These are phyloP conservation scores for Silene uniflora DNA, from an alignment of 148 eudicot genomes.

Conservation along the genomic window DNA sequence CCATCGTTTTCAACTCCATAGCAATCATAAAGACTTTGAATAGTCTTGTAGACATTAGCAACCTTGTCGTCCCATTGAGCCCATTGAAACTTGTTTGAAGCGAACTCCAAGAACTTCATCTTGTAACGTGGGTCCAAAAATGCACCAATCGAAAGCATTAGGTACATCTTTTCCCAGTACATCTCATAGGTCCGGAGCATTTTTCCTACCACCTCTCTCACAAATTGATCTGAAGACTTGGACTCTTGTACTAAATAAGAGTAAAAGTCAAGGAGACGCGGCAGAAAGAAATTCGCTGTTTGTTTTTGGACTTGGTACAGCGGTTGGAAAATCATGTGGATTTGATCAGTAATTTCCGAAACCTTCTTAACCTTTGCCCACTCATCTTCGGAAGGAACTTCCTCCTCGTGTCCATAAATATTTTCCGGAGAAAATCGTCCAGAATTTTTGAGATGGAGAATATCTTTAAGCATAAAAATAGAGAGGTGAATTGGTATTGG, in stretches of 20 bases:
- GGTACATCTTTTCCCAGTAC: conserved; percentile 25
- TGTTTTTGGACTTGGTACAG: conserved; percentile 21
- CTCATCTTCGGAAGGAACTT: conserved; percentile 28
- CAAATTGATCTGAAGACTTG: conserved; percentile 17
- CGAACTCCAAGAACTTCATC: conserved; percentile 24
- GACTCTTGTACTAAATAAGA: conserved; percentile 13
- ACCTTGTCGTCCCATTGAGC: not conserved
- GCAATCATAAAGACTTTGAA: conserved; percentile 23
- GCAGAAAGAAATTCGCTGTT: conserved; percentile 24
- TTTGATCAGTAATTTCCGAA: conserved; percentile 18
- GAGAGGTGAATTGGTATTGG: conserved; percentile 22
- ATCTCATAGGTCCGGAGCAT: conserved; percentile 21
- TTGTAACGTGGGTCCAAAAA: conserved; percentile 34
- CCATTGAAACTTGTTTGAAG: not conserved
- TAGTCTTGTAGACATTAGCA: not conserved
- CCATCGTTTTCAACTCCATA: conserved; percentile 13
- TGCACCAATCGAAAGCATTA: conserved; percentile 20
- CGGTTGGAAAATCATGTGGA: conserved; percentile 8
- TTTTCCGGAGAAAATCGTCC: conserved; percentile 23
- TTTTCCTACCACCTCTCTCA: conserved; percentile 14
- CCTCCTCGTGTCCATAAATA: not conserved
- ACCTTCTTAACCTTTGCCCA: conserved; percentile 26
- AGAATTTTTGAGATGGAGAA: conserved; percentile 21
- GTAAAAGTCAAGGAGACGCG: conserved; percentile 25
- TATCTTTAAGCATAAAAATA: not conserved